Evolutionary conservation across 495 filamentous ascomycete species (phyloP).

Genomic region (Penicillium paradoxum): DNA sequence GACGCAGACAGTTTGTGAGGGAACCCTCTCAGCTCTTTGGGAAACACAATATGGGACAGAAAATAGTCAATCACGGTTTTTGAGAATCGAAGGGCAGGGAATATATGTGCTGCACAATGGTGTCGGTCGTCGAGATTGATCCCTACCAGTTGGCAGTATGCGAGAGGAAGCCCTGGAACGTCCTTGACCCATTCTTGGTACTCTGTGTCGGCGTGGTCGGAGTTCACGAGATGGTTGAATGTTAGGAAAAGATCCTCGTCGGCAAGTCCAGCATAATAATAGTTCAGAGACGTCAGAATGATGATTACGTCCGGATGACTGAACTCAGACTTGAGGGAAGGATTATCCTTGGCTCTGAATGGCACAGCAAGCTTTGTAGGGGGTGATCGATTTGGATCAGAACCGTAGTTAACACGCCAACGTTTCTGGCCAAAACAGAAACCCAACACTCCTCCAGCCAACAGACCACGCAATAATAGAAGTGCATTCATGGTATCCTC

Average conservation of each 20-base stretch:
- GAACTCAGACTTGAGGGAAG: constrained; percentile 61
- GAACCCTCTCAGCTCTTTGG: constrained; percentile 60
- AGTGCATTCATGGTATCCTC: background rate
- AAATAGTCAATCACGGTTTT: constrained; percentile 60
- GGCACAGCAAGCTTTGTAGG: constrained; percentile 59
- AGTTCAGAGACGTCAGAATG: constrained; percentile 60
- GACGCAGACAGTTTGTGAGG: constrained; percentile 61
- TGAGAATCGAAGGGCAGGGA: constrained; percentile 47
- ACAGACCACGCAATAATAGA: constrained; percentile 21
- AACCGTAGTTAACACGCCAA: constrained; percentile 50
- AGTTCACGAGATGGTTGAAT: constrained; percentile 47
- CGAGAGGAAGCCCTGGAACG: constrained; percentile 27
- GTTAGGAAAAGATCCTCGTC: constrained; percentile 47
- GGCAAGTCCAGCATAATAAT: constrained; percentile 62
- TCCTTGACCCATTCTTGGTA: constrained; percentile 51
- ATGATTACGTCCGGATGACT: constrained; percentile 70
- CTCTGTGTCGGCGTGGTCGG: constrained; percentile 51
- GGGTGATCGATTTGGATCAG: constrained; percentile 35
- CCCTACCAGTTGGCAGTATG: constrained; percentile 44
- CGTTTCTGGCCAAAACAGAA: constrained; percentile 56
- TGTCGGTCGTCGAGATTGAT: constrained; percentile 56
- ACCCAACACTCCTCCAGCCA: constrained; percentile 51
- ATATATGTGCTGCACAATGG: constrained; percentile 39
- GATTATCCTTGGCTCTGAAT: constrained; percentile 64
- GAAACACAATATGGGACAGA: constrained; percentile 58